A percentile compares a stretch with the other conserved stretches of the same genome.
phyloP scores from a whole-genome alignment of 148 eudicot genomes.

The Suaeda aralocaspica region DNA sequence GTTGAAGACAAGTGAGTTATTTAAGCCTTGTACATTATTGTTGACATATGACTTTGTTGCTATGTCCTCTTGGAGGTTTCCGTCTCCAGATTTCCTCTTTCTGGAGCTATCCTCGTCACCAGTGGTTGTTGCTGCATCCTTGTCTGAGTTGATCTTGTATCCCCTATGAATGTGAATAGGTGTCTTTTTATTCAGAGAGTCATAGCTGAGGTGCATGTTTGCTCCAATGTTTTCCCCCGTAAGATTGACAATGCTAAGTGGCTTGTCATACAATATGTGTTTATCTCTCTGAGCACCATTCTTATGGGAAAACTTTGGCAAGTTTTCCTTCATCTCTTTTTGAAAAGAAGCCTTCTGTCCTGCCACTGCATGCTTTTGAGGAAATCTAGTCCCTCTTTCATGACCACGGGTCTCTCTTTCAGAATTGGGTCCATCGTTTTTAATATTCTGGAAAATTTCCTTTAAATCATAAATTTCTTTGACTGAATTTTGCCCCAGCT shows the following conservation, averaged over 20 bases:
- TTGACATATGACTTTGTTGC: constrained; percentile 47
- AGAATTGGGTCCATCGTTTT: background rate
- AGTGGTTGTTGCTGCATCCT: constrained; percentile 31
- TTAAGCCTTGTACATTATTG: constrained; percentile 68
- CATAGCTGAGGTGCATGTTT: constrained; percentile 50
- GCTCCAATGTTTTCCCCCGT: constrained; percentile 86
- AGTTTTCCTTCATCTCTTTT: constrained; percentile 43
- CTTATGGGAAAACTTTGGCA: constrained; percentile 39
- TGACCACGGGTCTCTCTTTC: constrained; percentile 13
- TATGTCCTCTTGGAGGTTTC: constrained; percentile 33
- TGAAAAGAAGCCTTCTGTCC: constrained; percentile 32
- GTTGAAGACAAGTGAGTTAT: constrained; percentile 62
- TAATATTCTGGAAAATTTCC: constrained; percentile 14
- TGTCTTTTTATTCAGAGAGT: constrained; percentile 34
- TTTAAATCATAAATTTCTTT: constrained; percentile 24
- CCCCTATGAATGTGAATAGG: constrained; percentile 57
- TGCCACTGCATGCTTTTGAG: constrained; percentile 18
- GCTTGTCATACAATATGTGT: constrained; percentile 31
- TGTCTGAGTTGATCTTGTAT: constrained; percentile 49
- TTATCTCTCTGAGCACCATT: constrained; percentile 35
- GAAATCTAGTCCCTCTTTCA: constrained; percentile 19
- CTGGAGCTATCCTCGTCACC: constrained; percentile 45
- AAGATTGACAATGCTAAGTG: constrained; percentile 51
- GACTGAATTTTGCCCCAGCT: constrained; percentile 11
- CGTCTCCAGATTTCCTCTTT: constrained; percentile 22